These are phyloP conservation scores for Hordeum pubiflorum DNA, from an alignment of 202 grass and related monocot species.

Conservation along the genomic window DNA sequence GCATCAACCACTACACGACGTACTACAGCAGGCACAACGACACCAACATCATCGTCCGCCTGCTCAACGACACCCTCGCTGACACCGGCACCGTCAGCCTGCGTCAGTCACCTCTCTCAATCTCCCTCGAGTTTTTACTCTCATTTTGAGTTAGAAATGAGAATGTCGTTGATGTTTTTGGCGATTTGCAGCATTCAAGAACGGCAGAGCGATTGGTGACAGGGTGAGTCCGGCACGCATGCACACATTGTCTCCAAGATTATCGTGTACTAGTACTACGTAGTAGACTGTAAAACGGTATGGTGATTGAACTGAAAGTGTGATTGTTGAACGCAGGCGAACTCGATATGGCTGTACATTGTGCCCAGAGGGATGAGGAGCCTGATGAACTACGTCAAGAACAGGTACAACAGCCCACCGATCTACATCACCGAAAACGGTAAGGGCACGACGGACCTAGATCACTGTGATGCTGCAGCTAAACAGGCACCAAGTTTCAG, in stretches of 20 bases:
- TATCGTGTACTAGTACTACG: not conserved
- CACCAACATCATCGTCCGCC: constrained; percentile 37
- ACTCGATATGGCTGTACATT: constrained; percentile 88
- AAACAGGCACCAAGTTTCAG: not conserved
- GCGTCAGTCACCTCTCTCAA: constrained; percentile 39
- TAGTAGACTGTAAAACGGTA: not conserved
- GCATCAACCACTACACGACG: constrained; percentile 95
- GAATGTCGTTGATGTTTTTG: not conserved
- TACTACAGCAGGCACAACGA: constrained; percentile 62
- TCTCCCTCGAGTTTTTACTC: not conserved
- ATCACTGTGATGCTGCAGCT: not conserved
- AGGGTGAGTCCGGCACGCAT: constrained; percentile 31
- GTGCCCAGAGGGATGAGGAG: constrained; percentile 79
- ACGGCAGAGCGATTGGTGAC: constrained; percentile 57
- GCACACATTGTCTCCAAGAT: not conserved
- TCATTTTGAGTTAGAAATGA: not conserved
- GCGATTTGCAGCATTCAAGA: constrained; percentile 61
- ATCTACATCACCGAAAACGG: constrained; percentile 92
- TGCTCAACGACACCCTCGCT: constrained; percentile 55
- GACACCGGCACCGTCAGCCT: constrained; percentile 79
- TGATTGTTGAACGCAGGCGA: constrained; percentile 32
- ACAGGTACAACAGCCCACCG: constrained; percentile 62
- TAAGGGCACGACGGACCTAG: not conserved
- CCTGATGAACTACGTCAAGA: constrained; percentile 91
- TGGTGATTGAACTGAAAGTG: not conserved